These are phyloP conservation scores for Inga oerstediana DNA, from an alignment of 306 rosid species.

Conservation along the genomic window DNA sequence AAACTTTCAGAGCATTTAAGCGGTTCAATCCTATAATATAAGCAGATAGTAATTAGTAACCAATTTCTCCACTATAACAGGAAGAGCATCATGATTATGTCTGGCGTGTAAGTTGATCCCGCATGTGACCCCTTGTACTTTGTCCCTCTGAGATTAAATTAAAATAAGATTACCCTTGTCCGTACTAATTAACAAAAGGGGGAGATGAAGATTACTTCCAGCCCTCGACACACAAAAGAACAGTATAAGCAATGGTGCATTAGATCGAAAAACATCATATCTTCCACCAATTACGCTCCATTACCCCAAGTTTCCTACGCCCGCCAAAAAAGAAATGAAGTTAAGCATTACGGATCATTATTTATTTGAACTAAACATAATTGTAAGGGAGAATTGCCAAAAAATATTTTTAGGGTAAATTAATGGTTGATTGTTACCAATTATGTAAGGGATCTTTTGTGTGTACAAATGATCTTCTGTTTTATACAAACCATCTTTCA, in stretches of 20 bases:
- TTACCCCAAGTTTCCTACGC: neutral
- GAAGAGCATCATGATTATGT: conserved; percentile 10
- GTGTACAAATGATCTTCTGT: no score
- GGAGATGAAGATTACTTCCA: neutral
- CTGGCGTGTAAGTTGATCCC: neutral
- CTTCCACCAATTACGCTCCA: neutral
- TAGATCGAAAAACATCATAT: no score
- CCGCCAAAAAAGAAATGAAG: neutral
- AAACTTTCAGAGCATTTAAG: no score
- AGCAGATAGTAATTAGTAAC: neutral
- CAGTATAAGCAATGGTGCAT: neutral
- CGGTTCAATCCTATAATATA: no score
- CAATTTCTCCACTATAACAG: neutral
- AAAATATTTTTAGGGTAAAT: no score
- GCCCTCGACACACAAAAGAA: neutral
- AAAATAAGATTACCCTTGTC: neutral
- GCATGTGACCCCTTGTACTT: neutral
- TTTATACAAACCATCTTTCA: no score
- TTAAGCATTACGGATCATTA: neutral
- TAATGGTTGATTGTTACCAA: no score
- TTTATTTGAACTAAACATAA: neutral
- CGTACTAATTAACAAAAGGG: neutral
- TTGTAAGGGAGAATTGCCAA: neutral
- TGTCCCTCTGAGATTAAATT: conserved; percentile 18
- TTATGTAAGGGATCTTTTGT: no score